phyloP scores from a whole-genome alignment of 2,329 filamentous ascomycete species.

The Fusarium dimerum region DNA sequence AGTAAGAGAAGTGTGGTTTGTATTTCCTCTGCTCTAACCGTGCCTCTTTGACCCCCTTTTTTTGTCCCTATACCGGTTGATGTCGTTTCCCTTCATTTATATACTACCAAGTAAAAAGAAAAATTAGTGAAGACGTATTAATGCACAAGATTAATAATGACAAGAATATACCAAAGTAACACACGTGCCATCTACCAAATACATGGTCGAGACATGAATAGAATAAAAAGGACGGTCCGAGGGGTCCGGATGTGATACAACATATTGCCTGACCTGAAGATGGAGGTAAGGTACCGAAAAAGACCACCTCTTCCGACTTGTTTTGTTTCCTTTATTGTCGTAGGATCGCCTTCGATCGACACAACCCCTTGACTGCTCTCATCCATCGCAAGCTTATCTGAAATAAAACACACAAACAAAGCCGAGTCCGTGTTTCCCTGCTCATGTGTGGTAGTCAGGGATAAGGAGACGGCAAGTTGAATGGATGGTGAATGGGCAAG shows the following conservation, averaged over 20 bases:
- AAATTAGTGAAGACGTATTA: not conserved
- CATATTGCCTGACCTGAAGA: conserved; percentile 21
- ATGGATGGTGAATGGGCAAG: not conserved
- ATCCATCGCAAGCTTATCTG: conserved; percentile 18
- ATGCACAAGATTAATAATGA: not conserved
- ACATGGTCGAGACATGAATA: conserved; percentile 3
- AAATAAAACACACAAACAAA: conserved; percentile 23
- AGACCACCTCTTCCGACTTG: conserved; percentile 1
- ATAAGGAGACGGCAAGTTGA: conserved; percentile 1
- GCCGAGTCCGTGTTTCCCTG: conserved; percentile 9
- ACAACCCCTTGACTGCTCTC: conserved; percentile 5
- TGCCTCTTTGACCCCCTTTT: not conserved
- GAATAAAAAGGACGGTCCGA: conserved; percentile 4
- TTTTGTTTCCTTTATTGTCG: not conserved
- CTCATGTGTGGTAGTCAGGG: conserved; percentile 7
- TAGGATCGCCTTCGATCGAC: not conserved
- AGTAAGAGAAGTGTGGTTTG: not conserved
- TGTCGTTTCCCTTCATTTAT: not conserved
- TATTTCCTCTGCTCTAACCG: not conserved
- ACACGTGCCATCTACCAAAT: conserved; percentile 9
- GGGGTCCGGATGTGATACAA: conserved; percentile 26
- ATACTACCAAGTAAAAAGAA: not conserved
- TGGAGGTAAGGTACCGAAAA: conserved; percentile 21
- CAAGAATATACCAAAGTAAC: not conserved
- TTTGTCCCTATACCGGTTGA: not conserved